Evolutionary conservation across 2,329 filamentous ascomycete genomes (phyloP).

Genomic region (Emericellopsis atlantica): DNA sequence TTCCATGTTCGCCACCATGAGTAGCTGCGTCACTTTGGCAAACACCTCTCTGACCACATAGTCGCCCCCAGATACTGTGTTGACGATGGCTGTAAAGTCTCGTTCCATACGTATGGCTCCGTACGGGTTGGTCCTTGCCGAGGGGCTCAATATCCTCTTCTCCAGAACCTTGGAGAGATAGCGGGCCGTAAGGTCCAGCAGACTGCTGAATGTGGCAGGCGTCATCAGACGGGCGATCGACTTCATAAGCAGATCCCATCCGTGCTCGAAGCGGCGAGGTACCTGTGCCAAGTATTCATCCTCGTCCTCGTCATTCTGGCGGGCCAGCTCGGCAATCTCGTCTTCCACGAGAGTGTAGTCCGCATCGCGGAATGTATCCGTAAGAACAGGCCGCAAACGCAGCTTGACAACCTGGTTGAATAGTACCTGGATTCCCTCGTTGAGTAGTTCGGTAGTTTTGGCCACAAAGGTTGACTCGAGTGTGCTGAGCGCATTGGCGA

Average conservation of each 20-base stretch:
- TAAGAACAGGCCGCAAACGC: constrained; percentile 70
- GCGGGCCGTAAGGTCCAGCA: constrained; percentile 61
- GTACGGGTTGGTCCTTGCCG: constrained; percentile 66
- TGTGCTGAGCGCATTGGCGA: constrained; percentile 52
- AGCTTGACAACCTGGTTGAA: constrained; percentile 81
- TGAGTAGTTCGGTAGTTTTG: constrained; percentile 72
- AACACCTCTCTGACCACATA: constrained; percentile 73
- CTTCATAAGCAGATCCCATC: constrained; percentile 76
- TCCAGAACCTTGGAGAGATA: constrained; percentile 72
- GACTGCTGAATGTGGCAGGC: constrained; percentile 57
- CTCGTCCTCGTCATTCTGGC: constrained; percentile 40
- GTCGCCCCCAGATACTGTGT: constrained; percentile 53
- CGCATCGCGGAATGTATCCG: constrained; percentile 81
- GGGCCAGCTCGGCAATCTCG: constrained; percentile 43
- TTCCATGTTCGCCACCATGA: constrained; percentile 86
- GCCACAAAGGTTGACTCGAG: constrained; percentile 60
- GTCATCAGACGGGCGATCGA: constrained; percentile 81
- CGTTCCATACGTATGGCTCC: constrained; percentile 76
- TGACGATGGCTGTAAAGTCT: constrained; percentile 67
- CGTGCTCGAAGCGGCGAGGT: constrained; percentile 65
- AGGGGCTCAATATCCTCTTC: constrained; percentile 73
- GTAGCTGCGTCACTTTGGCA: constrained; percentile 63
- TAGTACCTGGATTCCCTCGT: constrained; percentile 73
- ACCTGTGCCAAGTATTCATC: constrained; percentile 53
- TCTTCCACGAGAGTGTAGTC: constrained; percentile 66